Evolutionary conservation across 345 rosid species (phyloP), one percentile per base, ranked within the genome.

Genomic region (Passiflora organensis): DNA sequence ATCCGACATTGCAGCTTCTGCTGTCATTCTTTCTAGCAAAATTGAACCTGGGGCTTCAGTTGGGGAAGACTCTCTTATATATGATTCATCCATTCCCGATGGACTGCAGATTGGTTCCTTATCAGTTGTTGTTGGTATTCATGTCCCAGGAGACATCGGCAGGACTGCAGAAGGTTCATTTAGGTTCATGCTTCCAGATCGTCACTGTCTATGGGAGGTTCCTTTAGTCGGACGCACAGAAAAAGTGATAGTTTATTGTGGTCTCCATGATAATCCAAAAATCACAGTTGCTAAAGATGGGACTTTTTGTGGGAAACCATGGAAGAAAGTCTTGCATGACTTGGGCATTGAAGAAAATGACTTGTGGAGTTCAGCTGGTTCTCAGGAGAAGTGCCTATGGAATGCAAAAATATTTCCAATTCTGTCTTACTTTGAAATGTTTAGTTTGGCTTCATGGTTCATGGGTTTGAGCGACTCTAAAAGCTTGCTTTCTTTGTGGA

Each of bases 161-260:
- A 69, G 48, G 34, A 48, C 55, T 61, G 45, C 56, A 67, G 66
- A 63, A n/a, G n/a, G n/a, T 67, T 73, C 74, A 16, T 67, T 77
- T 68, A 72, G 77, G 58, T 84, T 93, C 75, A 77, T 79, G 87
- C 89, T 89, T 72, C 99, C 99, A 2, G 95, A 86, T 70, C 88
- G 91, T 53, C 95, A 84, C 72, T 89, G 99, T 78, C 82, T 93
- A 49, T 89, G 99, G 99, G 99, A 93, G 82, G 96, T 89, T 68
- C 99, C 99, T 14, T 62, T 93, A 43, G 74, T 78, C 37, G 91
- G 83, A 68, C 71, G 75, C 55, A 70, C 72, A 45, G 90, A 83
- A 61, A 81, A 72, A 75, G 82, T 89, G 24, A 44, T 93, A 28
- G 95, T 86, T 46, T 93, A 78, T 42, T 86, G 99, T 67, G 97